These are phyloP conservation scores for Sporobolomyces roseus DNA, from an alignment of 768 basidiomycete species.

Conservation along the genomic window DNA sequence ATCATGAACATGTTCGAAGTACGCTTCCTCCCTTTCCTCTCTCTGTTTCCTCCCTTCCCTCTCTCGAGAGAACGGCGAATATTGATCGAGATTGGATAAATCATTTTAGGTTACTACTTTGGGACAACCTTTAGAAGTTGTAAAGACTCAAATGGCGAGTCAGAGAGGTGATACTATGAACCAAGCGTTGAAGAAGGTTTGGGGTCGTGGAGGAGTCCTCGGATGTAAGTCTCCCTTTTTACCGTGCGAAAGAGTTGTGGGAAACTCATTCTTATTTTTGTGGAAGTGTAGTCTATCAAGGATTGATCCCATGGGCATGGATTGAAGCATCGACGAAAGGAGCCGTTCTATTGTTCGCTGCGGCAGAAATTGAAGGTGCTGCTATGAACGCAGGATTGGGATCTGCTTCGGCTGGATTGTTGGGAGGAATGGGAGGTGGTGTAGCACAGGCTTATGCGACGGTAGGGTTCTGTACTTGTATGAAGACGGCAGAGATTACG, in stretches of 20 bases:
- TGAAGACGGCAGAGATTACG: constrained; percentile 98
- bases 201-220: constrained; percentile 79
- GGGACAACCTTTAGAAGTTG: constrained; percentile 93
- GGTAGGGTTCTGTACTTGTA: constrained; percentile 99
- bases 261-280: not conserved
- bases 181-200: constrained; percentile 77
- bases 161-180: constrained; percentile 83
- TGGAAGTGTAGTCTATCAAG: constrained; percentile 68
- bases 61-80: not conserved
- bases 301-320: constrained; percentile 99
- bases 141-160: constrained; percentile 99
- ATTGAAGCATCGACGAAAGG: constrained; percentile 99
- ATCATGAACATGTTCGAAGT: constrained; percentile 92
- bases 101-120: constrained; percentile 97
- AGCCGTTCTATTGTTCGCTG: constrained; percentile 89
- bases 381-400: constrained; percentile 64
- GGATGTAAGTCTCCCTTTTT: constrained; percentile 54
- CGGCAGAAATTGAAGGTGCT: constrained; percentile 84
- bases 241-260: not conserved
- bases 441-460: constrained; percentile 97
- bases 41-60: not conserved
- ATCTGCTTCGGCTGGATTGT: constrained; percentile 75
- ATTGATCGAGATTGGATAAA: too few relatives aligned
- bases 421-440: constrained; percentile 98
- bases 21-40: not conserved